Evolutionary conservation across 2,329 filamentous ascomycete genomes (phyloP).

Genomic region (Diaporthe citriasiana): DNA sequence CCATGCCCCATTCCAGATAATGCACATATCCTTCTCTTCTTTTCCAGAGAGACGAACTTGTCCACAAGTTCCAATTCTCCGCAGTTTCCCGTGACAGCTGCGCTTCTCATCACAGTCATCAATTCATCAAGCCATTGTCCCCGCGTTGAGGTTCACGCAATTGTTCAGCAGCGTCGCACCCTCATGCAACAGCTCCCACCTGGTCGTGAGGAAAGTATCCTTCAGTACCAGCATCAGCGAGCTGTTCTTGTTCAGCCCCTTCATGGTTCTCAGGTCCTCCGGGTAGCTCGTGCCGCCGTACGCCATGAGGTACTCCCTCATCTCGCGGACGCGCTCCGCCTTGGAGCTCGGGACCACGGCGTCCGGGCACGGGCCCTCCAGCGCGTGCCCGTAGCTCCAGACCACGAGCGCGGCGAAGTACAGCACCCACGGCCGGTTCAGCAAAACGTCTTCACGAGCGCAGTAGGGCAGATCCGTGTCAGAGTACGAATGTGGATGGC

Average conservation of each 20-base stretch:
- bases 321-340: constrained; percentile 79
- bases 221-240: constrained; percentile 85
- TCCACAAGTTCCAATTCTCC: not conserved
- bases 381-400: constrained; percentile 93
- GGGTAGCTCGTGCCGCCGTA: constrained; percentile 81
- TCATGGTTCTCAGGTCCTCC: constrained; percentile 80
- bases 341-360: constrained; percentile 67
- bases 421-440: constrained; percentile 95
- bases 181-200: constrained; percentile 94
- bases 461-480: constrained; percentile 71
- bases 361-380: constrained; percentile 81
- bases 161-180: constrained; percentile 84
- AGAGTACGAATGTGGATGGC: constrained; percentile 31
- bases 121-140: constrained; percentile 50
- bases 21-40: constrained; percentile 2
- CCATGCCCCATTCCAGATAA: not conserved
- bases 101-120: not conserved
- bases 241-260: constrained; percentile 85
- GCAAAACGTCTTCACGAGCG: constrained; percentile 87
- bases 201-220: constrained; percentile 83
- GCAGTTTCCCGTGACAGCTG: not conserved
- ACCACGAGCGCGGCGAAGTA: constrained; percentile 94
- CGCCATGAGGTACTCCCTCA: constrained; percentile 82
- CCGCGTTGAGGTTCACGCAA: constrained; percentile 75
- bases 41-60: not conserved